Evolutionary conservation across 306 rosid species (phyloP).

Genomic region (Castanea crenata): DNA sequence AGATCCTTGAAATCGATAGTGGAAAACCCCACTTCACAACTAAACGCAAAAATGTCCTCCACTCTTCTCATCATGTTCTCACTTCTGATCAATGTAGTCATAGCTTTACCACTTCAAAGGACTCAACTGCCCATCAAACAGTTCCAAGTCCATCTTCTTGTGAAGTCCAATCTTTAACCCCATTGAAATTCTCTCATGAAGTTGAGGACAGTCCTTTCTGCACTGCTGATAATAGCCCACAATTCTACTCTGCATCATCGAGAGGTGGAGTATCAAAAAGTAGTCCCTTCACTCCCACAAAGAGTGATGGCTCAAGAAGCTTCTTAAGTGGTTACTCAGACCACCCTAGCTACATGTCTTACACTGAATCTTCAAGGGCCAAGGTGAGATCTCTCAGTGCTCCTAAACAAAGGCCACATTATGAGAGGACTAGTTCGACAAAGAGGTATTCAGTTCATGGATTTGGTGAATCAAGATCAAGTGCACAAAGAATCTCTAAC

Average conservation of each 20-base stretch:
- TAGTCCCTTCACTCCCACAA: conserved; percentile 70
- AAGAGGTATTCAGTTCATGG: conserved; percentile 49
- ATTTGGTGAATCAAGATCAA: conserved; percentile 33
- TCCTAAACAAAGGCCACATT: conserved; percentile 69
- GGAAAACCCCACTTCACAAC: conserved; percentile 37
- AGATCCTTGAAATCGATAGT: conserved; percentile 51
- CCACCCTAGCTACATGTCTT: conserved; percentile 80
- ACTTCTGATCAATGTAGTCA: conserved; percentile 44
- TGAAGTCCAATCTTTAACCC: conserved; percentile 49
- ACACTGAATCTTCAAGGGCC: conserved; percentile 76
- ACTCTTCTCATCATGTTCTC: conserved; percentile 28
- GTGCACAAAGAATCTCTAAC: conserved; percentile 38
- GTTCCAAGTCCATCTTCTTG: conserved; percentile 43
- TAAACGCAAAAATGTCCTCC: conserved; percentile 49
- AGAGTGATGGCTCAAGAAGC: conserved; percentile 66
- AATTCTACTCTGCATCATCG: conserved; percentile 51
- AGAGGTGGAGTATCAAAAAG: conserved; percentile 46
- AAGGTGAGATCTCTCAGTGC: conserved; percentile 72
- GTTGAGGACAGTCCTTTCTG: conserved; percentile 59
- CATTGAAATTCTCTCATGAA: conserved; percentile 34
- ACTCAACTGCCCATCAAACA: conserved; percentile 50
- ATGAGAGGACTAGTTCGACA: conserved; percentile 57
- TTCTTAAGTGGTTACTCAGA: conserved; percentile 47
- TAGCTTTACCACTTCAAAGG: conserved; percentile 51
- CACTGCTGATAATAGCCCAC: conserved; percentile 67